Base-by-base conservation (phyloP, 2,329 filamentous ascomycete species). In the Apiospora sp. region DNA sequence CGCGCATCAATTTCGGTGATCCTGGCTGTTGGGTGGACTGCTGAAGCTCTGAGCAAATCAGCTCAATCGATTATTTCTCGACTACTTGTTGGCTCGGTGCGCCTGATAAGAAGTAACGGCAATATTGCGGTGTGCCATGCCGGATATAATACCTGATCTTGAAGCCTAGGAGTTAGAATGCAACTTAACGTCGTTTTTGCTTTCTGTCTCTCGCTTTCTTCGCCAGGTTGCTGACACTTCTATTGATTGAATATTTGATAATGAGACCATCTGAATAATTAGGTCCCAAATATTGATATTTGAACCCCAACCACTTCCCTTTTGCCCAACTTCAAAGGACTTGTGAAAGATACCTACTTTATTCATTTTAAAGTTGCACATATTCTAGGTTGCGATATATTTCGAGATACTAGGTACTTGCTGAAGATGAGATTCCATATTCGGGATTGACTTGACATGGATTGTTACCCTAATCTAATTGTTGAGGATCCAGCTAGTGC, bases 21-120 rank as follows among this genome's bases (percentile, higher is more conserved):
- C 49, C 49, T 51, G 49, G 49, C n/a, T 27, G 49, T 51, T n/a
- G 49, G 49, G 49, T 51, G 49, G n/a, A n/a, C 49, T 51, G 8
- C 49, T 14, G 49, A 27, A 24, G 49, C 10, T 14, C 49, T 24
- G 49, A 51, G 49, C 49, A 51, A 27, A 27, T 51, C 49, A n/a
- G 49, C 49, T 27, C 49, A 51, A 27, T 14, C n/a, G 49, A n/a
- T 12, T 51, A 51, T n/a, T 51, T 51, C n/a, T 27, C 49, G n/a
- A 24, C n/a, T 27, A 51, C 49, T n/a, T 8, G 49, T 27, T 51
- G 49, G 49, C 12, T 51, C 49, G n/a, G n/a, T 24, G 49, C 14
- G n/a, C n/a, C 48, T 51, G 49, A 51, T 51, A 51, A 51, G 49
- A 51, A 51, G 49, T n/a, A 51, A 10, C 12, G n/a, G 49, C 49